Evolutionary conservation across 202 grass and related monocot species (phyloP).

Genomic region (Schoenoplectus tabernaemontani): DNA sequence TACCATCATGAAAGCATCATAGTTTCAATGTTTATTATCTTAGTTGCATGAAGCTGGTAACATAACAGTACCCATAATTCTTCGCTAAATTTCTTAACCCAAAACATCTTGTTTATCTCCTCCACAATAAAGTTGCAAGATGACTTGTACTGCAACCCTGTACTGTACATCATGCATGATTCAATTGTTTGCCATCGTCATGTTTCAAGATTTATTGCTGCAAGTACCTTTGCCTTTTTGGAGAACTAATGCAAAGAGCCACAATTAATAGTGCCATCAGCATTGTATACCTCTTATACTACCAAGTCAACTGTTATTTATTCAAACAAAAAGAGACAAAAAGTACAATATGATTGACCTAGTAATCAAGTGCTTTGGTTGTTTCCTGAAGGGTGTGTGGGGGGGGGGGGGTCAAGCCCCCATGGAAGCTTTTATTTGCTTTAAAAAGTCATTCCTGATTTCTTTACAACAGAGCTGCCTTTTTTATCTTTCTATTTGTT

Average conservation of each 20-base stretch:
- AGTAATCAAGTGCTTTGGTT: no score
- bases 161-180: neutral
- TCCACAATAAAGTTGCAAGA: neutral
- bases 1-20: no score
- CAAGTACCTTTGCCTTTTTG: neutral
- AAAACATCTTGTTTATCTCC: no score
- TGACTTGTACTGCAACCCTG: neutral
- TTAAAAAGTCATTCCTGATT: neutral
- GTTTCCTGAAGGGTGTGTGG: no score
- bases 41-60: no score
- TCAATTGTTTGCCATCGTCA: neutral
- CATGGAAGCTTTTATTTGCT: no score
- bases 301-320: neutral
- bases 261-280: neutral
- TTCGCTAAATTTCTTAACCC: no score
- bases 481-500: neutral
- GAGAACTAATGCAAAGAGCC: neutral
- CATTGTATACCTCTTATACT: neutral
- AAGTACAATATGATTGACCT: no score
- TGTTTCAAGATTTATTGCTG: neutral
- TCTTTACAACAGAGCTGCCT: neutral
- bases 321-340: no score
- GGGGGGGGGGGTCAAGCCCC: no score
- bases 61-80: no score
- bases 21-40: no score